phyloP scores from a whole-genome alignment of 2,329 filamentous ascomycete genomes.

The Diaporthe eres region DNA sequence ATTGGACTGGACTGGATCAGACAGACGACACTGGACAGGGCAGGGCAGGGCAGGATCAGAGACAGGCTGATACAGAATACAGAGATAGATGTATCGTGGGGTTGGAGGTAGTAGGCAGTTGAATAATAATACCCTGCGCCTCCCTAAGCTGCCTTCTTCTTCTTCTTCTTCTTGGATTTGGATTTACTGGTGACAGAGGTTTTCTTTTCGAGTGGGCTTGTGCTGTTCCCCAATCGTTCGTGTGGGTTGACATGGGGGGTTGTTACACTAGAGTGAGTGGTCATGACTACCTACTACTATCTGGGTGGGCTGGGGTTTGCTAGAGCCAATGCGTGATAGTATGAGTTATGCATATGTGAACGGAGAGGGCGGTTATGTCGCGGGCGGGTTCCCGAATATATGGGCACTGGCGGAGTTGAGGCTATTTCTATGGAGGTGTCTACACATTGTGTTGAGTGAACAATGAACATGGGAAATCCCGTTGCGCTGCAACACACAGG shows the following conservation, averaged over 20 bases:
- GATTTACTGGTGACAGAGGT: no score
- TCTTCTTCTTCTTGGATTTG: neutral
- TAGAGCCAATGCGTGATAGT: neutral
- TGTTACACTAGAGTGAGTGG: neutral
- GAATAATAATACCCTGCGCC: neutral
- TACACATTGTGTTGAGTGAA: no score
- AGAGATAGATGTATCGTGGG: neutral
- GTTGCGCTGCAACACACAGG: no score
- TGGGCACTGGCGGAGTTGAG: no score
- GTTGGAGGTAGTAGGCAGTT: neutral
- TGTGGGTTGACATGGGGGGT: no score
- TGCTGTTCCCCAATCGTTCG: no score
- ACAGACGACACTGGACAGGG: neutral
- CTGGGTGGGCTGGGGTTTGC: neutral
- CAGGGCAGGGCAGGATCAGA: neutral
- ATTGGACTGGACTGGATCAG: no score
- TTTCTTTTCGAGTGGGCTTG: neutral
- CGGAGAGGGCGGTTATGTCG: no score
- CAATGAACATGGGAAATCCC: no score
- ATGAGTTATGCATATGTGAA: no score
- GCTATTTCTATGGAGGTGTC: no score
- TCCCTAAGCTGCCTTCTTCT: neutral
- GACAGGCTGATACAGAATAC: neutral
- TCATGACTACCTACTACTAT: neutral
- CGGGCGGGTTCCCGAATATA: no score